Base-by-base conservation (phyloP, 116 monocot genomes). In the Posidonia oceanica region DNA sequence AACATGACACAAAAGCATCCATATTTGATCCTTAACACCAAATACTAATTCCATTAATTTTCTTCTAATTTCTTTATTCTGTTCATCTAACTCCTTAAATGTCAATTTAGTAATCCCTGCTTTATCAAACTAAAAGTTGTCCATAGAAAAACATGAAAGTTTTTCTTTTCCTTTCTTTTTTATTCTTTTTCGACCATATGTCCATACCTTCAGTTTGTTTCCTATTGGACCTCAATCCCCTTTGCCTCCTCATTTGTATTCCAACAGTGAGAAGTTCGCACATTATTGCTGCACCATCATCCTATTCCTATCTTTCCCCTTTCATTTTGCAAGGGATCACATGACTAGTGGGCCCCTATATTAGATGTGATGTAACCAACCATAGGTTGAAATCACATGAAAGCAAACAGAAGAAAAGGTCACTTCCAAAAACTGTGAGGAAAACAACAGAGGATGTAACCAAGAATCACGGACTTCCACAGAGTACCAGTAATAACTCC, bases 381-480 rank as follows among this genome's bases (percentile, higher is more conserved):
- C 1, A 29, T 29, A 29, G 18, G 36, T 59, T 36, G 18, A 29
- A 21, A 69, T 62, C 75, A 62, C 75, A 75, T 75, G 75, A 69
- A 42, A 68, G 75, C 40, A n/a, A 42, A 36, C 13, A 29, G 65
- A 59, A 69, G 72, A 80, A 63, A 77, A 56, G 61, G 16, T 12
- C 22, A 21, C 6, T 58, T 22, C 17, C 68, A 69, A 29, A 53
- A 68, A 63, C 61, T 64, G 67, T 62, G 44, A 69, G 15, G 42
- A 54, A 66, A 64, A 56, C 20, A n/a, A 17, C 63, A n/a, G 3
- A 23, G 17, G 36, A 13, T 36, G 42, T 52, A 55, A 17, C 40
- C 59, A 63, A 74, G 42, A 67, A 21, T 74, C 74, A 77, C 71
- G 68, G 78, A 71, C 29, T 14, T 42, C 56, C 58, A 61, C 67